These are phyloP conservation scores for Sparassis latifolia DNA, from an alignment of 1,284 basidiomycete species.

Conservation along the genomic window DNA sequence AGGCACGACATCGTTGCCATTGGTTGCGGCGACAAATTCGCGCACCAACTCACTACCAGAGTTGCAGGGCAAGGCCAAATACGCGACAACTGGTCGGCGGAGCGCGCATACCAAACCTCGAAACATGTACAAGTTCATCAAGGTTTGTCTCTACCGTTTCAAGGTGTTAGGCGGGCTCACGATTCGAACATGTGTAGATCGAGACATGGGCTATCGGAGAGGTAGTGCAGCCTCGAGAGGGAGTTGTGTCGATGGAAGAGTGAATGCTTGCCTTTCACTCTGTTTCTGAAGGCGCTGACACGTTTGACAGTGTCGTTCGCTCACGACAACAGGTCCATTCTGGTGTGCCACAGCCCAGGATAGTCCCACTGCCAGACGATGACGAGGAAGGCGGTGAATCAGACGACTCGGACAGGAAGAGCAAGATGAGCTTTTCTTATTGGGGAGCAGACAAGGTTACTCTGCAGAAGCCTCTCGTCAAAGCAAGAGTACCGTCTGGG, in stretches of 20 bases:
- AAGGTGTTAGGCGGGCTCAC: neutral
- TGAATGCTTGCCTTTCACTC: conserved; percentile 33
- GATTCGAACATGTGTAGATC: conserved; percentile 42
- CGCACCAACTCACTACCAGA: conserved; percentile 73
- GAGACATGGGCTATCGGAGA: conserved; percentile 86
- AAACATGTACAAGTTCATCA: conserved; percentile 86
- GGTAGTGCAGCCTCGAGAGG: conserved; percentile 62
- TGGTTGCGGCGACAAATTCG: conserved; percentile 67
- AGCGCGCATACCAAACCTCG: conserved; percentile 73
- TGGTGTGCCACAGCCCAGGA: conserved; percentile 45
- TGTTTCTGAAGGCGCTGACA: conserved; percentile 10
- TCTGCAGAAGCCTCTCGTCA: conserved; percentile 67
- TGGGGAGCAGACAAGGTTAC: conserved; percentile 87
- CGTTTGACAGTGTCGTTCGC: conserved; percentile 52
- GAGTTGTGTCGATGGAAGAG: conserved; percentile 82
- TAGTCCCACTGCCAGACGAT: conserved; percentile 65
- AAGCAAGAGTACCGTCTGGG: conserved; percentile 35
- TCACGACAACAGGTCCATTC: conserved; percentile 56
- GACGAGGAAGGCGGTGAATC: conserved; percentile 53
- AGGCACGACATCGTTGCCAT: conserved; percentile 83
- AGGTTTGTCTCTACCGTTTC: conserved; percentile 39
- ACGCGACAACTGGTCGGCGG: conserved; percentile 69
- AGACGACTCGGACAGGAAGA: conserved; percentile 80
- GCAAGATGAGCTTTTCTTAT: conserved; percentile 88
- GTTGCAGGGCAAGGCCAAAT: conserved; percentile 72